These are phyloP conservation scores for Thuja plicata DNA, from an alignment of 83 land plant species.

Conservation along the genomic window DNA sequence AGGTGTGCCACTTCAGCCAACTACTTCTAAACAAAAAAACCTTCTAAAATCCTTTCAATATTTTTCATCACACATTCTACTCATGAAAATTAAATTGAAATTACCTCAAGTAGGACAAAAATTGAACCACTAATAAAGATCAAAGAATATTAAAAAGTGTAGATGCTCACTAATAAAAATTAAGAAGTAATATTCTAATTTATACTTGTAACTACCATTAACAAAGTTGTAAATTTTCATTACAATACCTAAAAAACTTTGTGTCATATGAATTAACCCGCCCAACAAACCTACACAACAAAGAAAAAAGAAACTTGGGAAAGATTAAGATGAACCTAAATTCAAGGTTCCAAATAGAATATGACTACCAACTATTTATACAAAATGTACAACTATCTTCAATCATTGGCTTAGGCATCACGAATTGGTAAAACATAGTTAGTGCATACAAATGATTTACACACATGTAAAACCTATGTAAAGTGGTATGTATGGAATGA, in stretches of 20 bases:
- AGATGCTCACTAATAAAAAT: conserved; percentile 81
- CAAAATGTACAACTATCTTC: too few species aligned
- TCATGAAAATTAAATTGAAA: not conserved
- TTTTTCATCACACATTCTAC: too few species aligned
- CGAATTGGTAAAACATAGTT: not conserved
- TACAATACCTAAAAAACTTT: conserved; percentile 75
- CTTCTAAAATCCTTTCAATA: too few species aligned
- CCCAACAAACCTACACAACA: conserved; percentile 85
- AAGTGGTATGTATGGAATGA: not conserved
- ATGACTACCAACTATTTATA: too few species aligned
- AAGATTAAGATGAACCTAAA: not conserved
- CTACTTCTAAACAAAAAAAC: too few species aligned
- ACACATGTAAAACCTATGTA: not conserved
- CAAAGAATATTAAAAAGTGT: conserved; percentile 93
- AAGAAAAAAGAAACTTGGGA: conserved; percentile 56
- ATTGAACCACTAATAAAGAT: conserved; percentile 84
- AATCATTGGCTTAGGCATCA: not conserved
- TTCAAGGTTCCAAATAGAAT: too few species aligned
- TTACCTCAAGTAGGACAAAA: conserved; percentile 92
- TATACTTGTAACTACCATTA: not conserved
- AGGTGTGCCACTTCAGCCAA: too few species aligned
- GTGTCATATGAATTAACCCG: conserved; percentile 82
- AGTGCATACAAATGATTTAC: not conserved
- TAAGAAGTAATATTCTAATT: not conserved
- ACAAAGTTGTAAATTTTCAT: too few species aligned